phyloP scores from a whole-genome alignment of 202 grass and related monocot genomes.

The Eragrostis tef region DNA sequence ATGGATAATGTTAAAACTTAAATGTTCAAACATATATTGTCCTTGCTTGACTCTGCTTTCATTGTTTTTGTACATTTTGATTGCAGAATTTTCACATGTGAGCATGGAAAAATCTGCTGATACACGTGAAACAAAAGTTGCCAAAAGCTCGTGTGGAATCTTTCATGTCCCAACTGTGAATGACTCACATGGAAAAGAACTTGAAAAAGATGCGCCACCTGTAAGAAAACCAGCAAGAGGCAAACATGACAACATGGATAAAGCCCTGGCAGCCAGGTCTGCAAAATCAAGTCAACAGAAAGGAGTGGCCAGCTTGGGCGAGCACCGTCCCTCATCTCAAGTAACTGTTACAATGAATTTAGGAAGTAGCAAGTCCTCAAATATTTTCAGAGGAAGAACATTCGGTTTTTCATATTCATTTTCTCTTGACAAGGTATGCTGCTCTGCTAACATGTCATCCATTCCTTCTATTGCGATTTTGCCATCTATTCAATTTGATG shows the following conservation, averaged over 20 bases:
- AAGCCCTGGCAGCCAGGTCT: constrained; percentile 40
- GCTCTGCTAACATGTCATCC: constrained; percentile 16
- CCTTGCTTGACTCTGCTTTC: constrained; percentile 32
- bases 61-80: constrained; percentile 36
- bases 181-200: constrained; percentile 59
- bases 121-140: constrained; percentile 55
- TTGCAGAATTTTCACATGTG: constrained; percentile 54
- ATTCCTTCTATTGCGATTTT: constrained; percentile 7
- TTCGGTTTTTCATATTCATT: constrained; percentile 92
- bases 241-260: constrained; percentile 45
- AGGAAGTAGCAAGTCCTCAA: constrained; percentile 59
- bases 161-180: constrained; percentile 53
- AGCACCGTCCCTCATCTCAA: constrained; percentile 30
- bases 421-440: constrained; percentile 67
- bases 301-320: constrained; percentile 40
- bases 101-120: constrained; percentile 56
- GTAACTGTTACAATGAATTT: constrained; percentile 40
- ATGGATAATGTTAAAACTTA: not conserved
- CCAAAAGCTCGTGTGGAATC: constrained; percentile 52
- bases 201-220: constrained; percentile 51
- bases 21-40: not conserved
- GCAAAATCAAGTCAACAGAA: constrained; percentile 55
- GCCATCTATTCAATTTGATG: too few species aligned
- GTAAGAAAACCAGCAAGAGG: constrained; percentile 61
- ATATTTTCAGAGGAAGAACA: constrained; percentile 72